A percentile compares a stretch with the other conserved stretches of the same genome.
These are phyloP conservation scores for Chloromonas sp. DNA, from an alignment of 163 green algal species.

Conservation along the genomic window DNA sequence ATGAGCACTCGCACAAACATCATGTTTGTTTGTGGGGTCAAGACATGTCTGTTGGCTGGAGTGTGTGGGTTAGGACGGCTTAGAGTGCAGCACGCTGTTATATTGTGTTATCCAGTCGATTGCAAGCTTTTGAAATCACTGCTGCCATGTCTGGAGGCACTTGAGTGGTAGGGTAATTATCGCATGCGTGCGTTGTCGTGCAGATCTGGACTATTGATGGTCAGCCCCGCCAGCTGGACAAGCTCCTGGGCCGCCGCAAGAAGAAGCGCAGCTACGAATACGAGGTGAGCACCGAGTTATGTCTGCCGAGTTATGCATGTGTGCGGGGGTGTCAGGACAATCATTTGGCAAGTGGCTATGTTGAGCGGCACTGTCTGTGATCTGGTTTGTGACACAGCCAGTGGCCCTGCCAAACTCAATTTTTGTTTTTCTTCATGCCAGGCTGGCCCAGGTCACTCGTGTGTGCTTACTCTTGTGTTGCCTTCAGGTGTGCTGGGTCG, in stretches of 20 bases:
- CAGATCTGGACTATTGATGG: conserved; percentile 70
- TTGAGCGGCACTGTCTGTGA: not conserved
- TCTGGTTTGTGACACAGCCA: not conserved
- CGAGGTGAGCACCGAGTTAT: conserved; percentile 43
- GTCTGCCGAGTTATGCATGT: not conserved
- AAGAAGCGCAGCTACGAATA: conserved; percentile 85
- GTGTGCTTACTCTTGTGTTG: not conserved
- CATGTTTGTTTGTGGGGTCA: too few species aligned
- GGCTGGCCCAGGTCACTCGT: too few species aligned
- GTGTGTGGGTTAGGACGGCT: too few species aligned
- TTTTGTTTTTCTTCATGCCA: too few species aligned
- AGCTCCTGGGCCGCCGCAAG: conserved; percentile 67
- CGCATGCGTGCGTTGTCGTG: not conserved
- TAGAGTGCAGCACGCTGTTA: too few species aligned
- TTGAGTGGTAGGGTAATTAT: too few species aligned
- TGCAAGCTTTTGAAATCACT: too few species aligned
- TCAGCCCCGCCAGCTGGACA: conserved; percentile 68
- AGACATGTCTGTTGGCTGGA: too few species aligned
- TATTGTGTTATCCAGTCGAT: too few species aligned
- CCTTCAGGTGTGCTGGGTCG: conserved; percentile 21
- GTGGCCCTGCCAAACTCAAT: not conserved
- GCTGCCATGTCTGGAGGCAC: too few species aligned
- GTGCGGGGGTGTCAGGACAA: not conserved
- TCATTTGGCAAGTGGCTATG: not conserved
- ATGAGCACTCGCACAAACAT: not conserved